phyloP scores from a whole-genome alignment of 1,284 basidiomycete genomes.

The Boletellus sp. region DNA sequence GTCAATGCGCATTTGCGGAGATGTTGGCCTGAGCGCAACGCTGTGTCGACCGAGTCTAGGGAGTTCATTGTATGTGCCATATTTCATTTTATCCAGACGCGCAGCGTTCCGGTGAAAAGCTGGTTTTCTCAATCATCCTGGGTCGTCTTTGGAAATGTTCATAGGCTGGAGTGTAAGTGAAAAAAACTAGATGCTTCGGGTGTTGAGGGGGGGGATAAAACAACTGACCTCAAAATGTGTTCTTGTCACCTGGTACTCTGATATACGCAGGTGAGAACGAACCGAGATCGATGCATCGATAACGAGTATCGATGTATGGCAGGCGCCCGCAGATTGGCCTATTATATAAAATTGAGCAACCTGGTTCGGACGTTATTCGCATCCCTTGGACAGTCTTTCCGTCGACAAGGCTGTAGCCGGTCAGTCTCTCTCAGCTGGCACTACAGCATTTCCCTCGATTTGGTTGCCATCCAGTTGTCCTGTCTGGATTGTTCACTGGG shows the following conservation, averaged over 20 bases:
- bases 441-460: background rate
- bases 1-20: background rate
- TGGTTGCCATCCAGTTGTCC: too few relatives aligned
- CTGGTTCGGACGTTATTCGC: too few relatives aligned
- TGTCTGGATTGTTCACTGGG: too few relatives aligned
- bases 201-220: too few relatives aligned
- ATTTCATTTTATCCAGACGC: background rate
- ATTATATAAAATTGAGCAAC: slow-evolving; percentile 1
- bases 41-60: background rate
- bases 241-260: too few relatives aligned
- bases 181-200: background rate
- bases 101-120: background rate
- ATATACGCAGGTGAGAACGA: background rate
- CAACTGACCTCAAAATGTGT: too few relatives aligned
- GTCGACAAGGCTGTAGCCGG: background rate
- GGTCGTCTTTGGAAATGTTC: background rate
- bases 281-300: background rate
- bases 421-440: too few relatives aligned
- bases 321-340: background rate
- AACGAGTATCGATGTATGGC: too few relatives aligned
- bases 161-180: slow-evolving; percentile 2
- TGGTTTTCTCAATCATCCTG: too few relatives aligned
- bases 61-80: background rate
- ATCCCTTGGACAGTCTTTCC: background rate
- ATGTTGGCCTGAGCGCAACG: background rate